phyloP scores from a whole-genome alignment of 2,329 filamentous ascomycete genomes.

The Lecanicillium sp. region DNA sequence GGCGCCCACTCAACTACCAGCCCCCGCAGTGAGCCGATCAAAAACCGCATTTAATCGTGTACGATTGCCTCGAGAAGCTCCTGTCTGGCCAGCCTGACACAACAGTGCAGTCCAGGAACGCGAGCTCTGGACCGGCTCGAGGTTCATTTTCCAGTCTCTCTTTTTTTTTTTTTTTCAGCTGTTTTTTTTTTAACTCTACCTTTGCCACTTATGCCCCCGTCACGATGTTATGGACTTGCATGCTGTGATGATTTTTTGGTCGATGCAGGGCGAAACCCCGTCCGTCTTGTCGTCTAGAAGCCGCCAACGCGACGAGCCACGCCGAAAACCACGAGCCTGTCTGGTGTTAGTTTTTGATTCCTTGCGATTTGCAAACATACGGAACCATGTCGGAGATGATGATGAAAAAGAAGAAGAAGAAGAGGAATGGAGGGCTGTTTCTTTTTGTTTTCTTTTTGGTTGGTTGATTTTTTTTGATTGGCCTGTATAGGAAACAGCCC shows the following conservation, averaged over 20 bases:
- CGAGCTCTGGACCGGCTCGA: neutral
- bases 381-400: conserved; percentile 6
- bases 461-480: too few species aligned
- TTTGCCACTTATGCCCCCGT: conserved; percentile 19
- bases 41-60: conserved; percentile 7
- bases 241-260: conserved; percentile 16
- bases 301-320: neutral
- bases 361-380: neutral
- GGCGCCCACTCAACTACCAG: conserved; percentile 80
- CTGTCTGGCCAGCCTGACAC: conserved; percentile 2
- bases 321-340: neutral
- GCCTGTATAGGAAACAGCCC: too few species aligned
- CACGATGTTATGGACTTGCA: conserved; percentile 21
- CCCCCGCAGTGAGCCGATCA: conserved; percentile 47
- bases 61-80: conserved; percentile 8
- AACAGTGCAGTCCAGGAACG: neutral
- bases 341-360: conserved; percentile 2
- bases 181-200: conserved; percentile 13
- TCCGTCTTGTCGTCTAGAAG: neutral
- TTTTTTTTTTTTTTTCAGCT: conserved; percentile 8
- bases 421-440: too few species aligned
- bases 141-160: neutral
- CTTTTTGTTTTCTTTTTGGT: too few species aligned
- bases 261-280: conserved; percentile 10
- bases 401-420: conserved; percentile 2